phyloP scores from a whole-genome alignment of 1,284 basidiomycete genomes.

The Irpex rosettiformis region DNA sequence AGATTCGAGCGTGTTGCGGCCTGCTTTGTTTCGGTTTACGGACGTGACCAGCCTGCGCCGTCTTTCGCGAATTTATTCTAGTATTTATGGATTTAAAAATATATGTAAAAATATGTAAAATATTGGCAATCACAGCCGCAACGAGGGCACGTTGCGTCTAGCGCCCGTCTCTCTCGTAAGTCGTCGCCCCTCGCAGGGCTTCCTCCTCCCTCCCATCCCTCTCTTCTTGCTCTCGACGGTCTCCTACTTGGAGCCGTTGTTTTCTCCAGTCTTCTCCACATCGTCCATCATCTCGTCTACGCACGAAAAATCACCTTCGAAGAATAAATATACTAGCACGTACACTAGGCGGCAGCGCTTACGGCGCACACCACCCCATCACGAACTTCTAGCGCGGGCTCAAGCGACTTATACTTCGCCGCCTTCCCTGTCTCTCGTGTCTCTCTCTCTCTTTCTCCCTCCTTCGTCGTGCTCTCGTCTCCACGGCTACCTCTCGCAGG shows the following conservation, averaged over 20 bases:
- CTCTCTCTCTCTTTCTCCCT: constrained; percentile 26
- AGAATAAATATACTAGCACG: constrained; percentile 15
- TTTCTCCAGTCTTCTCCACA: constrained; percentile 3
- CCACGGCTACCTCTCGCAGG: constrained; percentile 16
- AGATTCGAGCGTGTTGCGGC: constrained; percentile 24
- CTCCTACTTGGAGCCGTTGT: not conserved
- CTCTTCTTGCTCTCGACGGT: constrained; percentile 13
- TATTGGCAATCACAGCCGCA: constrained; percentile 39
- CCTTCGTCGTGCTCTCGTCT: constrained; percentile 12
- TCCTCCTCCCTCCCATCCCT: constrained; percentile 39
- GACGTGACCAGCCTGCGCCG: too few relatives aligned
- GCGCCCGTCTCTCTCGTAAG: constrained; percentile 48
- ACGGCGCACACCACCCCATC: constrained; percentile 31
- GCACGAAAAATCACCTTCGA: not conserved
- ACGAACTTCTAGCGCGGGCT: constrained; percentile 41
- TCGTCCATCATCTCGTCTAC: too few relatives aligned
- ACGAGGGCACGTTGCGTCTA: constrained; percentile 72
- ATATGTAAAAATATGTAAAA: too few relatives aligned
- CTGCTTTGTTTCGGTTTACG: too few relatives aligned
- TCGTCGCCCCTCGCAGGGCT: constrained; percentile 39
- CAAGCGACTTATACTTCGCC: constrained; percentile 32
- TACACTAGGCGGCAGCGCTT: constrained; percentile 33
- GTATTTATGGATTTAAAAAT: too few relatives aligned
- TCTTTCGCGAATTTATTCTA: too few relatives aligned
- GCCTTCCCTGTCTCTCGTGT: constrained; percentile 34